Evolutionary conservation across 495 filamentous ascomycete genomes (phyloP).

Genomic region (Annulohypoxylon moriforme): DNA sequence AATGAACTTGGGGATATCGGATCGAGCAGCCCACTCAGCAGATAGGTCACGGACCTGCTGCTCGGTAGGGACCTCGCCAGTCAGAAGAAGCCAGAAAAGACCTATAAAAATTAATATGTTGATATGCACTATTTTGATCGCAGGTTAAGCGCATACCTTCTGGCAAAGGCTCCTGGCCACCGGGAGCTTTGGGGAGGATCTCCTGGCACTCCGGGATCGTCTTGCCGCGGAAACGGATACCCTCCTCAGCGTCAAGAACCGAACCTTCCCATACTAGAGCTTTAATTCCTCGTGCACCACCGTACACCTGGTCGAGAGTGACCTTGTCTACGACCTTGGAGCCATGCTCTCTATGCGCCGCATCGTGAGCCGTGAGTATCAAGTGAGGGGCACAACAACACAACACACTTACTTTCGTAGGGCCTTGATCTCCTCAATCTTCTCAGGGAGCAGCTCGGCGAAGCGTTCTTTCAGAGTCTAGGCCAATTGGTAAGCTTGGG

Average conservation of each 20-base stretch:
- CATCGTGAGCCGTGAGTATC: constrained; percentile 28
- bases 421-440: constrained; percentile 99
- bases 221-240: constrained; percentile 98
- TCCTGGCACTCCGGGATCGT: constrained; percentile 99
- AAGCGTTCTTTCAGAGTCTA: constrained; percentile 99
- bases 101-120: constrained; percentile 59
- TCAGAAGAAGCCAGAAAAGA: constrained; percentile 99
- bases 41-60: constrained; percentile 98
- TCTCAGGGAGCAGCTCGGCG: constrained; percentile 90
- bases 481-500: constrained; percentile 48
- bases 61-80: constrained; percentile 94
- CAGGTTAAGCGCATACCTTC: constrained; percentile 70
- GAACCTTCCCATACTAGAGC: constrained; percentile 99
- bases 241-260: constrained; percentile 97
- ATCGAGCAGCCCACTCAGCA: constrained; percentile 97
- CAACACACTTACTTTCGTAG: constrained; percentile 79
- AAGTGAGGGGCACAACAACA: constrained; percentile 12
- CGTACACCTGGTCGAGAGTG: constrained; percentile 98
- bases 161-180: constrained; percentile 94
- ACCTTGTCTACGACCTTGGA: constrained; percentile 96
- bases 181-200: constrained; percentile 93
- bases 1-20: constrained; percentile 94
- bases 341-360: constrained; percentile 79
- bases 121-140: constrained; percentile 20
- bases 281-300: constrained; percentile 99